phyloP scores from a whole-genome alignment of 2,329 filamentous ascomycete genomes.

The Penicillium glabrum region DNA sequence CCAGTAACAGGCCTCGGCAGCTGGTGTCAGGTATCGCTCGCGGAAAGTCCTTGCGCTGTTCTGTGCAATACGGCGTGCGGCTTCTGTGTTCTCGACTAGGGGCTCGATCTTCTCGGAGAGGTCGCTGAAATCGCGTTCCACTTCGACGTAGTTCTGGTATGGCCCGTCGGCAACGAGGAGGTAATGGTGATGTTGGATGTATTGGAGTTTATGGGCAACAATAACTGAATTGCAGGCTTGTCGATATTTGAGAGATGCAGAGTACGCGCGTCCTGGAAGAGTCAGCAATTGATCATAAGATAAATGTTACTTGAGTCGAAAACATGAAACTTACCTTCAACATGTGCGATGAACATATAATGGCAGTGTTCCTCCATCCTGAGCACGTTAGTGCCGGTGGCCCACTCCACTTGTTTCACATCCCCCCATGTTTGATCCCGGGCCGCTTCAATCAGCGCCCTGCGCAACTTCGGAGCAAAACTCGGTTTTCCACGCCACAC shows the following conservation, averaged over 20 bases:
- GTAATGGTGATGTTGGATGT: slow-evolving; percentile 49
- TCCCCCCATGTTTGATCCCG: slow-evolving; percentile 48
- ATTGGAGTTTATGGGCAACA: slow-evolving; percentile 49
- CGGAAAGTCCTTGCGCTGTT: slow-evolving; percentile 49
- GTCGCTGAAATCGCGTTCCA: slow-evolving; percentile 57
- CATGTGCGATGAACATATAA: slow-evolving; percentile 55
- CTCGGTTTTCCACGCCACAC: slow-evolving; percentile 52
- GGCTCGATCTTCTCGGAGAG: slow-evolving; percentile 42
- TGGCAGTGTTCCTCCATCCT: slow-evolving; percentile 54
- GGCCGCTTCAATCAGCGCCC: slow-evolving; percentile 40
- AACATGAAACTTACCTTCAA: slow-evolving; percentile 43
- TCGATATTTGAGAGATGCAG: slow-evolving; percentile 52
- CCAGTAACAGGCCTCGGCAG: slow-evolving; percentile 56
- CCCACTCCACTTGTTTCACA: slow-evolving; percentile 45
- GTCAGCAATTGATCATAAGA: not conserved
- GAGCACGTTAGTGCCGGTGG: slow-evolving; percentile 43
- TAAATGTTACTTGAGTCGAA: not conserved
- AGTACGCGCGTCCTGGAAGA: slow-evolving; percentile 43
- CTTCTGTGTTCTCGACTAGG: slow-evolving; percentile 37
- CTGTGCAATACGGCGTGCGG: slow-evolving; percentile 47
- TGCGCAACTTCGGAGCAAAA: slow-evolving; percentile 42
- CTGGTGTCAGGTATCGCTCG: slow-evolving; percentile 51
- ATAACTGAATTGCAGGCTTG: slow-evolving; percentile 51
- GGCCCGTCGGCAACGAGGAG: slow-evolving; percentile 45
- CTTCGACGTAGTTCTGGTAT: slow-evolving; percentile 50